Evolutionary conservation across 495 filamentous ascomycete species (phyloP), one percentile per base, ranked within the genome.

Genomic region (Aspergillus biplanus): DNA sequence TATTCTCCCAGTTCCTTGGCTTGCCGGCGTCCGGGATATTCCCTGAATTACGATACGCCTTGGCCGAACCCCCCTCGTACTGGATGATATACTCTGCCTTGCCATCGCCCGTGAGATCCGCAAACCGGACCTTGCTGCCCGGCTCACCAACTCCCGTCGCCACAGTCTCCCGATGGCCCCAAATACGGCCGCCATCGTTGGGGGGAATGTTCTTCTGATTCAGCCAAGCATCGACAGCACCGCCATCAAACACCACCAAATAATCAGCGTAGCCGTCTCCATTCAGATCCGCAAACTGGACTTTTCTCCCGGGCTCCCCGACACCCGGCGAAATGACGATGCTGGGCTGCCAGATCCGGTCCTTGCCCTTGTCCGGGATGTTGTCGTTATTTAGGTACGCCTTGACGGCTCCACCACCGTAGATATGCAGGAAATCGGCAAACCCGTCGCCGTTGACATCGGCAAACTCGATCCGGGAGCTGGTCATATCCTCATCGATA

Each of bases 111-210:
- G 32, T 57, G 33, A 57, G 33, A 44, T 57, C 54, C 3, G 54
- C 54, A 57, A 57, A 57, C 1, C 54, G 54, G 6, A 57, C 54
- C 33, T 57, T 57, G 54, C 54, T 57, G 0, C 54, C 54, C 6
- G 54, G 32, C 4, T 37, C 54, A 18, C 54, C 54, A 1, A 57
- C 54, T 0, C 54, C 54, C 9, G 54, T 57, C 7, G 54, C 54
- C 6, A 57, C 16, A 15, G 33, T 42, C 3, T 7, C 34, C 6
- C 32, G 33, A 9, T 37, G 33, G 6, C 33, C 54, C 54, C 54
- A 57, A 33, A 39, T 57, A 5, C 54, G 54, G 1, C 54, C 54
- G 27, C 33, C 54, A 31, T 42, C 21, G 1, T 27, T 34, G 5
- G 37, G 37, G 12, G 32, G 32, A 6, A 57, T 37, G 33, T 57